A percentile compares a stretch with the other conserved stretches of the same genome.
Conservation (phyloP, 1,284 basidiomycete genomes). For the Meripilus lineatus region DNA sequence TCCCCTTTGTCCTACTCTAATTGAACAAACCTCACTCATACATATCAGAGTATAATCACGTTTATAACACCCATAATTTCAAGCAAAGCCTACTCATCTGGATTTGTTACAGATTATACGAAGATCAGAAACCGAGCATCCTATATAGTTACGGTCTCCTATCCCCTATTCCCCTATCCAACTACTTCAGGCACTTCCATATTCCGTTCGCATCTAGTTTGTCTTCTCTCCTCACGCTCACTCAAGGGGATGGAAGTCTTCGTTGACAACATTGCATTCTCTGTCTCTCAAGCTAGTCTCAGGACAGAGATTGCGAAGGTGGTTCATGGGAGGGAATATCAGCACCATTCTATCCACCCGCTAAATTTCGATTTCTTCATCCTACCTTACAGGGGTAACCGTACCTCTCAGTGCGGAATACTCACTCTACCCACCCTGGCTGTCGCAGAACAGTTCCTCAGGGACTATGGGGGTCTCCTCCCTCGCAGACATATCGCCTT, state of each 20-base stretch:
- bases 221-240: too few relatives aligned
- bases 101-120: too few relatives aligned
- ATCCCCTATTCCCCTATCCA: too few relatives aligned
- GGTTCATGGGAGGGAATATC: conserved; percentile 41
- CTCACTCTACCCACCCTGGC: conserved; percentile 43
- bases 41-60: too few relatives aligned
- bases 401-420: conserved; percentile 36
- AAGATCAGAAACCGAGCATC: too few relatives aligned
- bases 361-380: conserved; percentile 49
- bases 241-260: conserved; percentile 13
- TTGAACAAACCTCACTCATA: too few relatives aligned
- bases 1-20: too few relatives aligned
- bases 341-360: conserved; percentile 23
- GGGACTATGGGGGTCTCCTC: conserved; percentile 33
- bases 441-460: conserved; percentile 40
- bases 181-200: too few relatives aligned
- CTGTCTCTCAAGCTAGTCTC: conserved; percentile 3
- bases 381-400: conserved; percentile 27
- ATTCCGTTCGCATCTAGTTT: too few relatives aligned
- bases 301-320: conserved; percentile 32
- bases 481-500: conserved; percentile 22
- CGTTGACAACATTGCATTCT: conserved; percentile 11
- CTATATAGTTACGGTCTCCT: too few relatives aligned
- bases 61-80: too few relatives aligned
- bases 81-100: too few relatives aligned